A percentile compares a stretch with the other conserved stretches of the same genome.
Evolutionary conservation across 2,329 filamentous ascomycete genomes (phyloP).

Genomic region (Fonsecaea monophora): DNA sequence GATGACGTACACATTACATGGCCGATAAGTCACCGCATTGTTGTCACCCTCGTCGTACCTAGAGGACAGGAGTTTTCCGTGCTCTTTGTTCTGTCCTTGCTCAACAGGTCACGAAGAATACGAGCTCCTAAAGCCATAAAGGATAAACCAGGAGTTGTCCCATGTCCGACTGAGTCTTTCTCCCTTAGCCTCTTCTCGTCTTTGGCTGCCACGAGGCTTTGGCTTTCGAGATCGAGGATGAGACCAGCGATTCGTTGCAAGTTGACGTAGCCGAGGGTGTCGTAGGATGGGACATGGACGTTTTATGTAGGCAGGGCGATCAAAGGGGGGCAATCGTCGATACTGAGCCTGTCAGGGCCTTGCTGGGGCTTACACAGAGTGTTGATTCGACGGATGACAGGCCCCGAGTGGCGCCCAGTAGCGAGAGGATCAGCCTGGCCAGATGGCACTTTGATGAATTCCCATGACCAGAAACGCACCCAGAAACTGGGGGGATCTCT

Average conservation of each 20-base stretch:
- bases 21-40: not conserved
- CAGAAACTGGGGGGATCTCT: constrained; percentile 17
- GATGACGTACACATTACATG: not conserved
- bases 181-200: not conserved
- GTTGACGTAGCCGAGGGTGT: constrained; percentile 1
- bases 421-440: constrained; percentile 8
- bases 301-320: not conserved
- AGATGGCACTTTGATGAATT: constrained; percentile 23
- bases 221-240: not conserved
- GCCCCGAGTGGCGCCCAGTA: constrained; percentile 6
- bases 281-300: not conserved
- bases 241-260: not conserved
- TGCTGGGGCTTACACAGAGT: not conserved
- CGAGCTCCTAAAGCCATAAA: not conserved
- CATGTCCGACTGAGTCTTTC: not conserved
- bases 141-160: not conserved
- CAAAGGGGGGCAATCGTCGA: not conserved
- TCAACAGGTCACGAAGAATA: not conserved
- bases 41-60: not conserved
- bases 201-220: constrained; percentile 4
- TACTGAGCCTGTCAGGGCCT: not conserved
- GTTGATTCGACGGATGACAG: constrained; percentile 15
- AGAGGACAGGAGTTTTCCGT: not conserved
- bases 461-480: constrained; percentile 19
- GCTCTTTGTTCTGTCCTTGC: not conserved